Evolutionary conservation across 805 yeast genomes (phyloP), one percentile per base, ranked within the genome.

Genomic region (Phaffomyces antillensis): DNA sequence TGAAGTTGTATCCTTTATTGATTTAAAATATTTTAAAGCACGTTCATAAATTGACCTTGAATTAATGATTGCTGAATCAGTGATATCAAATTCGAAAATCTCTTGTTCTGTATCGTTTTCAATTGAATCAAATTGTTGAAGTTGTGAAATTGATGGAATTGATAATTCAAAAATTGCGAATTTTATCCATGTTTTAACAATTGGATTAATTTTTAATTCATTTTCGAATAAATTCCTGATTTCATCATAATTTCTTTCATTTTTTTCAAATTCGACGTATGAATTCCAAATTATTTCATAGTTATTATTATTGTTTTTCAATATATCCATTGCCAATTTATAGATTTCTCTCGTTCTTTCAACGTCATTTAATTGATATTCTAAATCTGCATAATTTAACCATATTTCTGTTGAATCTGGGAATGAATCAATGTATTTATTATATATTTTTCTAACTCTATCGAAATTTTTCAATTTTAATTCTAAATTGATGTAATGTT

Each of bases 391-490:
- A 64, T 78, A 89, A 6, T 73, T 71, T 4, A 75, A 55, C 83
- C 97, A 81, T 0, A 76, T 68, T 4, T 63, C 57, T 1, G 70
- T 56, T 8, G 68, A 49, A 4, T 51, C 45, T 0, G 81, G 72
- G 51, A 67, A 72, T 2, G 58, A 52, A 51, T 78, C 82, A n/a
- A 86, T 50, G 65, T 75, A 76, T 55, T 77, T 81, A 51, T 81
- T 86, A 59, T 79, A 88, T 4, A 93, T 56, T 58, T 67, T 79
- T 30, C 98, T 66, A 8, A 83, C 89, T 32, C 96, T 65, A 48
- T 84, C 95, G 70, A 85, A 85, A 54, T 89, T 93, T 33, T 84
- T 85, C 39, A 90, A 60, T 43, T 70, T 66, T 34, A 67, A 67
- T 58, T 91, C 97, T 32, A 89, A 51, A 2, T 65, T 68, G 39